A percentile compares a stretch with the other conserved stretches of the same genome.
Evolutionary conservation across 257 asterid genomes (phyloP).

Genomic region (Solanum raphanifolium): DNA sequence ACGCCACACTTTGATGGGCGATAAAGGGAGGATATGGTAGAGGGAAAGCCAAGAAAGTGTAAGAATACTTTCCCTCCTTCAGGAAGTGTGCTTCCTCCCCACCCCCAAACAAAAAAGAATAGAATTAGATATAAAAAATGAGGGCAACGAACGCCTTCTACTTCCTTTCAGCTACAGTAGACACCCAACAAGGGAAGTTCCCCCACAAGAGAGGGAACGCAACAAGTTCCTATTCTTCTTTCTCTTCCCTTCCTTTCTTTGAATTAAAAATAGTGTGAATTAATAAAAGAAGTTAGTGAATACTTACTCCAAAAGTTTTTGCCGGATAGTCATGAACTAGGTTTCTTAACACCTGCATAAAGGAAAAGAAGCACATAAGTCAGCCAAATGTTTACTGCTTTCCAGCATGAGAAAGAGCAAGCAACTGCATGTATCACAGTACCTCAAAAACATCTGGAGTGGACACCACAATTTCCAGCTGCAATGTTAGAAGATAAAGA

Average conservation of each 20-base stretch:
- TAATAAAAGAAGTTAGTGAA: background rate
- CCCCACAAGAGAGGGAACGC: background rate
- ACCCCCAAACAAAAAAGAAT: background rate
- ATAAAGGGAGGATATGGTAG: background rate
- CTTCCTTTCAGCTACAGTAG: too few relatives aligned
- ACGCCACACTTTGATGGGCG: background rate
- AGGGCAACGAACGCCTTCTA: too few relatives aligned
- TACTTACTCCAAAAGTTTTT: conserved; percentile 61
- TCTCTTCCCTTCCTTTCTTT: too few relatives aligned
- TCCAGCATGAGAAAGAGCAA: background rate
- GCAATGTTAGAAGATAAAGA: conserved; percentile 14
- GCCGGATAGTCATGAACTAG: conserved; percentile 58
- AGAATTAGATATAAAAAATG: background rate
- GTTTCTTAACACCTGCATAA: conserved; percentile 38
- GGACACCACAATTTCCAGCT: conserved; percentile 71
- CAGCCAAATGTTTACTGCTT: background rate
- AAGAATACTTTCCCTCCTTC: background rate
- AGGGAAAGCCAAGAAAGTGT: background rate
- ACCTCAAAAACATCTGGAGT: conserved; percentile 81
- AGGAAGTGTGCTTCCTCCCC: background rate
- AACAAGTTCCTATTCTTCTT: too few relatives aligned
- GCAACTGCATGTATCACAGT: background rate
- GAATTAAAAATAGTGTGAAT: background rate
- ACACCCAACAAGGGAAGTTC: too few relatives aligned
- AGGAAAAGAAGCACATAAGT: background rate